phyloP scores from a whole-genome alignment of 768 basidiomycete species.

The Macrolepiota dolichaula region DNA sequence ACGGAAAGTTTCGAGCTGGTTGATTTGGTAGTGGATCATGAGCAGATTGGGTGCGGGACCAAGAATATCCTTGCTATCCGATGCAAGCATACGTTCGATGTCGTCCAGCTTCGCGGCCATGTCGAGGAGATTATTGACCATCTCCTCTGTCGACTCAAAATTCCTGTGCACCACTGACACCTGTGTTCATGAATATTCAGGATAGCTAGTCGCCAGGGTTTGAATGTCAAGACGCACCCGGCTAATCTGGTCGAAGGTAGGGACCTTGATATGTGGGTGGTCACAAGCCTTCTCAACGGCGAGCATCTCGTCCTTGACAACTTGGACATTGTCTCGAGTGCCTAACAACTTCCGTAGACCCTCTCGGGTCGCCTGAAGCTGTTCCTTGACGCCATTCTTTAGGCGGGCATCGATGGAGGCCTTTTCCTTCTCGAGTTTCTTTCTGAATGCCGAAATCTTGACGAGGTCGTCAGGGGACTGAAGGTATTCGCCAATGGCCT shows the following conservation, averaged over 20 bases:
- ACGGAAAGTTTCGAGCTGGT: conserved; percentile 88
- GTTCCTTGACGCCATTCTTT: conserved; percentile 88
- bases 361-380: conserved; percentile 86
- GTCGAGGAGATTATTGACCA: conserved; percentile 90
- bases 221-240: conserved; percentile 51
- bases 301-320: conserved; percentile 83
- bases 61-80: conserved; percentile 72
- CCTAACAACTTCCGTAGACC: conserved; percentile 79
- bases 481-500: conserved; percentile 85
- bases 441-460: conserved; percentile 84
- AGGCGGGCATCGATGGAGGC: conserved; percentile 89
- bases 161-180: conserved; percentile 95
- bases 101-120: conserved; percentile 84
- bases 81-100: conserved; percentile 73
- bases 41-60: conserved; percentile 90
- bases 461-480: conserved; percentile 92
- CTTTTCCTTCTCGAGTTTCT: conserved; percentile 96
- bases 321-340: conserved; percentile 74
- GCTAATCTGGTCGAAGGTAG: conserved; percentile 94
- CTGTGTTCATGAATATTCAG: conserved; percentile 40
- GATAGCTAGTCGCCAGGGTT: background rate
- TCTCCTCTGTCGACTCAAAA: conserved; percentile 92
- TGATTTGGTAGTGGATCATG: conserved; percentile 86
- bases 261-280: conserved; percentile 72
- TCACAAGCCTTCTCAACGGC: conserved; percentile 72